phyloP scores from a whole-genome alignment of 768 basidiomycete genomes.

The Mycena epipterygia region DNA sequence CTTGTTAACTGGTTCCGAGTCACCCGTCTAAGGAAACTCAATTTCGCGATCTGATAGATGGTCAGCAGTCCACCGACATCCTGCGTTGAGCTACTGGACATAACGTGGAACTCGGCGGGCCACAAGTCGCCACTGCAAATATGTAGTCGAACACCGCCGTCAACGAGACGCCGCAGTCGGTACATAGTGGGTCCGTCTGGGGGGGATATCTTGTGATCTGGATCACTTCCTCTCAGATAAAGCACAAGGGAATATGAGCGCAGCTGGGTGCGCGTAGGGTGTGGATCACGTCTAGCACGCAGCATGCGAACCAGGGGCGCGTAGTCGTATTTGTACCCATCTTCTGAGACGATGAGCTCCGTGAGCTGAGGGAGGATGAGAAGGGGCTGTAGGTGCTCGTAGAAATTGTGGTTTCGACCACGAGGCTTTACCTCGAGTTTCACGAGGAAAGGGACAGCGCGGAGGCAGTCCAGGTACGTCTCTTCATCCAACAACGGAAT shows the following conservation, averaged over 20 bases:
- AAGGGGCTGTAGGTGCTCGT: background rate
- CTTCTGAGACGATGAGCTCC: background rate
- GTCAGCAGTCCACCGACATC: too few relatives aligned
- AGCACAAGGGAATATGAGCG: background rate
- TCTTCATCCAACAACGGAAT: background rate
- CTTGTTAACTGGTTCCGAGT: too few relatives aligned
- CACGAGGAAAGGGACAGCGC: background rate
- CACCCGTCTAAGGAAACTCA: too few relatives aligned
- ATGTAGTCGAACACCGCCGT: too few relatives aligned
- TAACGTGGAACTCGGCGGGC: too few relatives aligned
- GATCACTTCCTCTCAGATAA: background rate
- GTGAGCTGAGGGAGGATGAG: background rate
- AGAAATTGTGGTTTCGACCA: background rate
- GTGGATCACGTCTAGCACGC: background rate
- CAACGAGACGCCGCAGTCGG: too few relatives aligned
- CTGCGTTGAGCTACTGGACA: too few relatives aligned
- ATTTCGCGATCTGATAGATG: too few relatives aligned
- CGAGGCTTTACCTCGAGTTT: background rate
- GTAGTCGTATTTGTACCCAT: background rate
- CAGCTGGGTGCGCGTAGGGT: background rate
- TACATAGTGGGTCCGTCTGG: too few relatives aligned
- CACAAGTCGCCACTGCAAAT: too few relatives aligned
- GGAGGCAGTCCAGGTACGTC: background rate
- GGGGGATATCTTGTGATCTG: too few relatives aligned
- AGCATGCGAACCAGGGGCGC: background rate